Evolutionary conservation across 179 eudicot species (phyloP), one percentile per base, ranked within the genome.

Genomic region (Heliamphora pulchella): DNA sequence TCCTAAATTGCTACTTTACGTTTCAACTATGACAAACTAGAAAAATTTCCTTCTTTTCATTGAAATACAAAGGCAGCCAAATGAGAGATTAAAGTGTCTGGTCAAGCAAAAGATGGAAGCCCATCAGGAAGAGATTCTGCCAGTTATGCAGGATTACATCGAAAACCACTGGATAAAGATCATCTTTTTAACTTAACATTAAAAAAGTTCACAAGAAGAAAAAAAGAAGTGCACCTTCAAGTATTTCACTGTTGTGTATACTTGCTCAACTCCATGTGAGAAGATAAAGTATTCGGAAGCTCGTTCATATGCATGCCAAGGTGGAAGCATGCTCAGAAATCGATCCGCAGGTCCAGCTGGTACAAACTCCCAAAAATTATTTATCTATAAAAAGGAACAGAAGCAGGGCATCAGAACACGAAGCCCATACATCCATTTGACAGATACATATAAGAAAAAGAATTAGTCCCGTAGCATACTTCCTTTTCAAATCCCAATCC

Each of bases 301-400:
- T 74, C 99, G 90, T 84, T 96, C 99, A 85, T 96, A 96, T 88
- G 97, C 99, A 87, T 96, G 99, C 99, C 99, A 96, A 53, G 99
- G 90, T 74, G 99, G 99, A 75, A 96, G 92, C 96, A 96, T 88
- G 86, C 99, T 96, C 78, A 96, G 84, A 87, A 91, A 90, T 88
- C 88, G 89, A 86, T 94, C 99, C 72, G 93, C 99, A 64, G 94
- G 88, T 82, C 73, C 83, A 82, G 87, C 89, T 70, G 99, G 99
- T 81, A 92, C 92, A 84, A 87, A 67, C 79, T 90, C 91, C 97
- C 94, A 90, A 74, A 96, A 83, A 76, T 85, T 92, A 68, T 79
- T 87, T 84, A 96, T 82, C 99, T 96, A 83, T 64, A 81, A 53
- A 70, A 69, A 82, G 10, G 51, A 79, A 80, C 67, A 62, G 15